Base-by-base conservation (phyloP, 2,329 filamentous ascomycete genomes). In the Myriangium duriaei region DNA sequence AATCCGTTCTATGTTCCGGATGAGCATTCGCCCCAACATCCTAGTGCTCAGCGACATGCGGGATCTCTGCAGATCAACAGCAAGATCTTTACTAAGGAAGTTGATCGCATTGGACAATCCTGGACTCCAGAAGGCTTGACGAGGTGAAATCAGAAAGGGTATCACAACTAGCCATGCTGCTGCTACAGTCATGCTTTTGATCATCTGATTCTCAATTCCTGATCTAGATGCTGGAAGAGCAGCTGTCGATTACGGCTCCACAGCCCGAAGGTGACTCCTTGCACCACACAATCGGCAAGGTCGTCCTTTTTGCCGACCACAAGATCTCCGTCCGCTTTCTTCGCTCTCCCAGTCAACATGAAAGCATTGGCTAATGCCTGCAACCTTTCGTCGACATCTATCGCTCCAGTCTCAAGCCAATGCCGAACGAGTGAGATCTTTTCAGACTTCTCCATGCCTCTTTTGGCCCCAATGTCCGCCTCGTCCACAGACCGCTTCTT, bases 1-100 rank as follows among this genome's bases (percentile, higher is more conserved):
- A 96, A 98, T 53, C 88, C 88, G 0, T 98, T 98, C 61, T 96
- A 87, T 59, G 77, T 81, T 32, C 88, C 88, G 7, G 86, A 95
- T 54, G 81, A 88, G 51, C 78, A 87, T 57, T 72, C 72, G 45
- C 81, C 80, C 34, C 72, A 64, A 24, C 57, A 59, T 32, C 65
- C 66, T 34, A 61, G 62, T 32, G 59, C 60, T 24, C 56, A 64
- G 30, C 51, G 60, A 29, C 55, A 57, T 30, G 58, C 66, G 4
- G 62, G 61, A 11, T 64, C 62, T 7, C 62, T 76, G 56, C 78
- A 79, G 54, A 95, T 96, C 47, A 81, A 75, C 37, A 94, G 86
- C 58, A 74, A 71, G 49, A 76, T 67, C 55, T 98, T 98, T 58
- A 71, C 76, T 35, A 73, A 76, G 11, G 86, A 95, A 52, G 79